These are phyloP conservation scores for Tetracladium maxilliforme DNA, from an alignment of 2,329 filamentous ascomycete genomes.

Conservation along the genomic window DNA sequence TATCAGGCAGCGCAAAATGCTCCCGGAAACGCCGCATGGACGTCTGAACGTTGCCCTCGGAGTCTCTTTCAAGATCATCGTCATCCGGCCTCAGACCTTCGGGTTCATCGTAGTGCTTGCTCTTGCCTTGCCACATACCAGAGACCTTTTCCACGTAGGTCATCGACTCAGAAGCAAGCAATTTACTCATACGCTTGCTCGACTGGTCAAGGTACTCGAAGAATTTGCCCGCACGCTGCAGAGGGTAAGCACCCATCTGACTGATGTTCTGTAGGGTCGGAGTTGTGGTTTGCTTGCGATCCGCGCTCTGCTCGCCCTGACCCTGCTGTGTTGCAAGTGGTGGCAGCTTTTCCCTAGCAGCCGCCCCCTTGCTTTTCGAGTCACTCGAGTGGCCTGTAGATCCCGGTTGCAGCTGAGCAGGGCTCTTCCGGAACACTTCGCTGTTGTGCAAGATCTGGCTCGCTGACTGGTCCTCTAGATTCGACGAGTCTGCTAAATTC, in stretches of 20 bases:
- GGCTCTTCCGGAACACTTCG: slow-evolving; percentile 76
- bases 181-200: slow-evolving; percentile 65
- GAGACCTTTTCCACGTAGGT: slow-evolving; percentile 94
- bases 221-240: slow-evolving; percentile 71
- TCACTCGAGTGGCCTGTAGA: slow-evolving; percentile 7
- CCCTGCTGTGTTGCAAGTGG: too few relatives aligned
- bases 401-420: slow-evolving; percentile 43
- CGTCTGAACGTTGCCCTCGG: slow-evolving; percentile 47
- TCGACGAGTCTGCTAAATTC: slow-evolving; percentile 50
- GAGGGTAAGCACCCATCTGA: slow-evolving; percentile 54
- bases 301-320: too few relatives aligned
- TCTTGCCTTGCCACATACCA: slow-evolving; percentile 88
- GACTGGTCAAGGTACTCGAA: slow-evolving; percentile 71
- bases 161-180: slow-evolving; percentile 84
- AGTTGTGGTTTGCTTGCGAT: too few relatives aligned
- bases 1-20: slow-evolving; percentile 78
- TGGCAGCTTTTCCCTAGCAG: too few relatives aligned
- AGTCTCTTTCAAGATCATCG: slow-evolving; percentile 34
- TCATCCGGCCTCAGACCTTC: slow-evolving; percentile 35
- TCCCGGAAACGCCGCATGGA: slow-evolving; percentile 72
- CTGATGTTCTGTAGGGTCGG: slow-evolving; percentile 42
- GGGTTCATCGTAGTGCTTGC: slow-evolving; percentile 69
- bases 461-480: slow-evolving; percentile 65
- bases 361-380: background rate
- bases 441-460: slow-evolving; percentile 83